Evolutionary conservation across 78 protist genomes (phyloP).

Genomic region (Cavenderia fasciculata): DNA sequence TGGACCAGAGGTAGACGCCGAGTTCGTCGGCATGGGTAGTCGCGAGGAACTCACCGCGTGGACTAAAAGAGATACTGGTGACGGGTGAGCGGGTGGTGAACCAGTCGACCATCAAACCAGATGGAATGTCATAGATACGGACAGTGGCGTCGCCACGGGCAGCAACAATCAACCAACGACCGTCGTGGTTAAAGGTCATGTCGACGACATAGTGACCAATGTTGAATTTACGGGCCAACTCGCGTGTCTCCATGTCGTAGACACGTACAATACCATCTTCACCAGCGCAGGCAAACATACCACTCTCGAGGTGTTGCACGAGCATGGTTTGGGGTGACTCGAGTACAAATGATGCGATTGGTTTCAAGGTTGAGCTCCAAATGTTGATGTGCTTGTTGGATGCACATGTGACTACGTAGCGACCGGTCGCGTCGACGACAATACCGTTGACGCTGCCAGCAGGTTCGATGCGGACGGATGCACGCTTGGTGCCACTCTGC

Average conservation of each 20-base stretch:
- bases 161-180: conserved; percentile 50
- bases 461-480: not conserved
- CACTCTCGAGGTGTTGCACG: conserved; percentile 29
- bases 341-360: too few species aligned
- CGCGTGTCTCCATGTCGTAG: conserved; percentile 42
- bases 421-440: conserved; percentile 36
- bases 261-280: conserved; percentile 66
- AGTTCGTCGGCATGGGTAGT: conserved; percentile 64
- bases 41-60: conserved; percentile 59
- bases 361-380: too few species aligned
- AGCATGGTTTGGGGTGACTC: not conserved
- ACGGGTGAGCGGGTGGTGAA: conserved; percentile 44
- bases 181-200: conserved; percentile 43
- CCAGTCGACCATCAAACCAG: conserved; percentile 81
- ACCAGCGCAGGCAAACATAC: conserved; percentile 58
- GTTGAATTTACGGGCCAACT: conserved; percentile 45
- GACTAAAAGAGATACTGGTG: conserved; percentile 49
- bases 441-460: conserved; percentile 6
- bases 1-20: conserved; percentile 73
- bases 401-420: conserved; percentile 2
- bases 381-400: not conserved
- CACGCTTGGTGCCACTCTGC: conserved; percentile 72
- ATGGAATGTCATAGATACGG: conserved; percentile 76
- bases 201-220: conserved; percentile 34
- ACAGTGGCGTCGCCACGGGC: conserved; percentile 24